Evolutionary conservation across 345 rosid species (phyloP).

Genomic region (Anastatica hierochuntica): DNA sequence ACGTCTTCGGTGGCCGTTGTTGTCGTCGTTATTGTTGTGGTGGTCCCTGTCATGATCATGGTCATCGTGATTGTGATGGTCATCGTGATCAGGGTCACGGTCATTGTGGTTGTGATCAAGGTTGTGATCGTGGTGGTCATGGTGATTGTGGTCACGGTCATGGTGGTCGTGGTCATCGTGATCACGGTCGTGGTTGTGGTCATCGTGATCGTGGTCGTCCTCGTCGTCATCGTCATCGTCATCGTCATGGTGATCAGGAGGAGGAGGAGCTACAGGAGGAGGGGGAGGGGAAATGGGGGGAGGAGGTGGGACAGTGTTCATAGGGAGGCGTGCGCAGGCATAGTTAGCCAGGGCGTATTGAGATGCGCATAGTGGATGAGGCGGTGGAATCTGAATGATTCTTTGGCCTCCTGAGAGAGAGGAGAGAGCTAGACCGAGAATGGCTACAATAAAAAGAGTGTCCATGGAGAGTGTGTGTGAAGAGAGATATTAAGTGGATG

Average conservation of each 20-base stretch:
- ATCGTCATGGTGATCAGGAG: slow-evolving; percentile 4
- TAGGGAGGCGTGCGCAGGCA: slow-evolving; percentile 45
- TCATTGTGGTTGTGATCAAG: background rate
- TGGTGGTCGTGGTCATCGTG: background rate
- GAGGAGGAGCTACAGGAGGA: background rate
- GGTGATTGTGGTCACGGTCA: background rate
- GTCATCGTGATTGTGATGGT: background rate
- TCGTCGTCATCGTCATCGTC: background rate
- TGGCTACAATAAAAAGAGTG: no score
- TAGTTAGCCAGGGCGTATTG: slow-evolving; percentile 58
- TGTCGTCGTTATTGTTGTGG: no score
- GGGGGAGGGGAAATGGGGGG: slow-evolving; percentile 11
- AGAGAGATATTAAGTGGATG: slow-evolving; percentile 7
- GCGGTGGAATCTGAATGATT: slow-evolving; percentile 23
- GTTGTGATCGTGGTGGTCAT: background rate
- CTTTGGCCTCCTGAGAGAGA: slow-evolving; percentile 18
- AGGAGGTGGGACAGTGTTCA: slow-evolving; percentile 21
- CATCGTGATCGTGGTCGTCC: background rate
- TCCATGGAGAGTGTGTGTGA: background rate
- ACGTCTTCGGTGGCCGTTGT: background rate
- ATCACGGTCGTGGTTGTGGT: background rate
- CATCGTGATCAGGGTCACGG: background rate
- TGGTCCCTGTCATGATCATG: background rate
- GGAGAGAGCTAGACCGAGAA: slow-evolving; percentile 7
- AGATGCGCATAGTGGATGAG: slow-evolving; percentile 52